Base-by-base conservation (phyloP, 208 protist species). In the Strigomonas galati region DNA sequence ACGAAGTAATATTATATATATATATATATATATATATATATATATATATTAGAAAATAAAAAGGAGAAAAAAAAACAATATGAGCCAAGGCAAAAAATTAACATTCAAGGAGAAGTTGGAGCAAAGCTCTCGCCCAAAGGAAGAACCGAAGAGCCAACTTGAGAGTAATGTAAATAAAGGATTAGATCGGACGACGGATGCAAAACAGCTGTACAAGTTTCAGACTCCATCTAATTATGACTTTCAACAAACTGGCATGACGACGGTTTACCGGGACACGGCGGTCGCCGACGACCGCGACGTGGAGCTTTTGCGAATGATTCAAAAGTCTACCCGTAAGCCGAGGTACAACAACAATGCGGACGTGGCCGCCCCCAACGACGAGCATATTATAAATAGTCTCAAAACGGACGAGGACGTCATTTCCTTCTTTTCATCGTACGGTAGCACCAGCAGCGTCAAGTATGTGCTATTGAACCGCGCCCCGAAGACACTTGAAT, bases 401-500 rank as follows among this genome's bases (percentile, higher is more conserved):
- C 74, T 98, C 35, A 78, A 91, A 35, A 98, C 87, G 17, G 94
- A 82, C 32, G 93, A 98, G 64, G 95, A 98, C 56, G 93, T 85
- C 31, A 86, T 98, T 60, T 82, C 93, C 9, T 98, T 98, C 72
- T 98, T 98, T 78, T 92, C 92, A 9, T 80, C 87, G 24, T 73
- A 94, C 70, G 91, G 93, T 35, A 92, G 84, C 63, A 79, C 62
- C 24, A 95, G 81, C 10, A 78, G 87, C 31, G 79, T 98, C 14
- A 98, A 98, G 74, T 97, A 97, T 65, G 86, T 98, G 21, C 91
- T 98, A 28, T 75, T 97, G 30, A 97, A 97, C 37, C 80, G 77
- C 21, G 82, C 79, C 0, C 78, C 80, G 24, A 80, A 81, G 27
- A 69, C 71, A 0, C 65, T 97, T 5, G 81, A 94, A 46, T 98